These are phyloP conservation scores for Schizopora paradoxa DNA, from an alignment of 1,284 basidiomycete genomes.

Conservation along the genomic window DNA sequence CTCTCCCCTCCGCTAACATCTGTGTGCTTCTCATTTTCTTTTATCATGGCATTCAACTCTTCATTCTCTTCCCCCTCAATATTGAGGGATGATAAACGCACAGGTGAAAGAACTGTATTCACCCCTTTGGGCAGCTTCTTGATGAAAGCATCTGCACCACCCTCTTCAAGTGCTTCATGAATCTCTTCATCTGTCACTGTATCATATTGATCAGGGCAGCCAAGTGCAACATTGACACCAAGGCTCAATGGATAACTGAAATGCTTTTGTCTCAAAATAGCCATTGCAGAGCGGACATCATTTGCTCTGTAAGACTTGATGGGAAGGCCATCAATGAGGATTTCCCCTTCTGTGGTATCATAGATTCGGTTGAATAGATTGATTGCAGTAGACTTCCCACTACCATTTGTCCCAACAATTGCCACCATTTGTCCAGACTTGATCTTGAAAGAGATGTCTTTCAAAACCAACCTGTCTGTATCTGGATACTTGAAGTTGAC, in stretches of 20 bases:
- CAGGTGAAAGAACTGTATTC: constrained; percentile 33
- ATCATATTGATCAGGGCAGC: constrained; percentile 21
- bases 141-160: constrained; percentile 33
- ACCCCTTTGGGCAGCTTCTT: constrained; percentile 28
- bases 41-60: constrained; percentile 25
- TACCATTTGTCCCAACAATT: constrained; percentile 42
- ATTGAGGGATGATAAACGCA: constrained; percentile 4
- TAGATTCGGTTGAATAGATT: constrained; percentile 42
- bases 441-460: constrained; percentile 37
- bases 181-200: constrained; percentile 21
- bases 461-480: constrained; percentile 34
- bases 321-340: constrained; percentile 36
- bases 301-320: constrained; percentile 30
- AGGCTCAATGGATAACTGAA: constrained; percentile 37
- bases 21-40: constrained; percentile 29
- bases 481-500: constrained; percentile 45
- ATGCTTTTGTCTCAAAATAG: constrained; percentile 36
- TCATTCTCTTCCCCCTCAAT: background rate
- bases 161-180: constrained; percentile 31
- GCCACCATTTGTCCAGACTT: constrained; percentile 42
- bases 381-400: constrained; percentile 40
- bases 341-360: constrained; percentile 34
- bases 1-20: constrained; percentile 39
- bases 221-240: constrained; percentile 36
- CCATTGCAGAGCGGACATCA: constrained; percentile 30